These are phyloP conservation scores for Xylariaceae sp. DNA, from an alignment of 2,329 filamentous ascomycete genomes.

Conservation along the genomic window DNA sequence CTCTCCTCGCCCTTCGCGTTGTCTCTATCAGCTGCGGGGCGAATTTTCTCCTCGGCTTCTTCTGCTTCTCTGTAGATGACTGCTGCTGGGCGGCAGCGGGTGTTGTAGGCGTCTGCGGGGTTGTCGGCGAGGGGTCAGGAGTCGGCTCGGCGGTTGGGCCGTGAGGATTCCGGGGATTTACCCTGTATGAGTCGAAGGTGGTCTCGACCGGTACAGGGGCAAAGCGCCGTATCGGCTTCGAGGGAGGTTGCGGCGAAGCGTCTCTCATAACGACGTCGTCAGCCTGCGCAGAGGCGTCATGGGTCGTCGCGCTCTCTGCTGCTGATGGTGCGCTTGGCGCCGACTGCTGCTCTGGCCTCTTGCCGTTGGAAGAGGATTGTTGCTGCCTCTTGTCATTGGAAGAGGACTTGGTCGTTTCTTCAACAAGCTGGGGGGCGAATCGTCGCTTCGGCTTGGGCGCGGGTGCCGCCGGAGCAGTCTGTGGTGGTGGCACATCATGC, in stretches of 20 bases:
- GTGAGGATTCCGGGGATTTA: slow-evolving; percentile 28
- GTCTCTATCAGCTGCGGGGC: slow-evolving; percentile 77
- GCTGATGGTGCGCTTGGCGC: slow-evolving; percentile 1
- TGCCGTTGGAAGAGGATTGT: slow-evolving; percentile 1
- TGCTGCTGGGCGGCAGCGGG: neutral
- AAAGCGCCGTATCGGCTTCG: slow-evolving; percentile 44
- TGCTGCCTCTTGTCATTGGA: slow-evolving; percentile 11
- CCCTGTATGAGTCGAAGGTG: slow-evolving; percentile 52
- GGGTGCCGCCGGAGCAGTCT: slow-evolving; percentile 9
- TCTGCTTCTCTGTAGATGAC: slow-evolving; percentile 9
- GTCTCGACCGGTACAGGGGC: slow-evolving; percentile 66
- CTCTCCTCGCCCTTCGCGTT: slow-evolving; percentile 61
- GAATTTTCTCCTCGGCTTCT: slow-evolving; percentile 46
- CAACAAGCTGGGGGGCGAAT: slow-evolving; percentile 27
- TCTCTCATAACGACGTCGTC: slow-evolving; percentile 20
- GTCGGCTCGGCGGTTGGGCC: slow-evolving; percentile 52
- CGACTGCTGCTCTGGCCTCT: neutral
- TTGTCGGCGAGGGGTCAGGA: slow-evolving; percentile 44
- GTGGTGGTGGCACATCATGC: slow-evolving; percentile 15
- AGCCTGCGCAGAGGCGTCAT: slow-evolving; percentile 23
- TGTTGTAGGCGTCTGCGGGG: slow-evolving; percentile 31
- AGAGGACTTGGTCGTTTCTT: slow-evolving; percentile 24
- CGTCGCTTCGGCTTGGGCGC: slow-evolving; percentile 22
- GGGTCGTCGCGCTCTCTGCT: slow-evolving; percentile 15
- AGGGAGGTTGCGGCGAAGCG: slow-evolving; percentile 12